Percentiles rank a stretch among this genome's conserved stretches.
Conservation (phyloP, 2,329 filamentous ascomycete species). For the Rhynchosporium agropyri region DNA sequence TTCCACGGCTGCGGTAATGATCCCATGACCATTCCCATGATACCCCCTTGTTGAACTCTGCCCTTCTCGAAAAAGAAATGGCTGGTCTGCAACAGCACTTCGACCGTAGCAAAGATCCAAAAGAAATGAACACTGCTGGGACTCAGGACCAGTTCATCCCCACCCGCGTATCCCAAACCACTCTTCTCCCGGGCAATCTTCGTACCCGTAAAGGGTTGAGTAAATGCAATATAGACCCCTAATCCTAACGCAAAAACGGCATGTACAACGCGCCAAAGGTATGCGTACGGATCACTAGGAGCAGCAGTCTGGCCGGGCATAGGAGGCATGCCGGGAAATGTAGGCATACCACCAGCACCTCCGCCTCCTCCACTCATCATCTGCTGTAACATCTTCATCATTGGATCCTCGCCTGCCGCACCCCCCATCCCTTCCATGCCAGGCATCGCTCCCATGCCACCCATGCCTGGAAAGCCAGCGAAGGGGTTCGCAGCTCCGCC, state of each 20-base stretch:
- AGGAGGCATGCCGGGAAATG: slow-evolving; percentile 48
- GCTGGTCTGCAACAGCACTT: slow-evolving; percentile 71
- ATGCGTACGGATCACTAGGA: slow-evolving; percentile 48
- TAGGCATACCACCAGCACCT: slow-evolving; percentile 41
- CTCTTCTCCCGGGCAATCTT: slow-evolving; percentile 58
- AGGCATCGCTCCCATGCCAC: slow-evolving; percentile 36
- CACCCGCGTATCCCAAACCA: slow-evolving; percentile 36
- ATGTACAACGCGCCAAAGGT: slow-evolving; percentile 74
- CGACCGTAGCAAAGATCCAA: slow-evolving; percentile 78
- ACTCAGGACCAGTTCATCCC: slow-evolving; percentile 39
- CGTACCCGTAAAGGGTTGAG: slow-evolving; percentile 69
- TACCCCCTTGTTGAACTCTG: slow-evolving; percentile 57
- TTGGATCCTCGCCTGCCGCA: slow-evolving; percentile 57
- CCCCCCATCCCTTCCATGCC: slow-evolving; percentile 38
- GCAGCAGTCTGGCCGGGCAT: slow-evolving; percentile 42
- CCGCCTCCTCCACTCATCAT: slow-evolving; percentile 57
- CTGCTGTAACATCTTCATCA: slow-evolving; percentile 76
- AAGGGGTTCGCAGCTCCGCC: slow-evolving; percentile 41
- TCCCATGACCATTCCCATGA: slow-evolving; percentile 63
- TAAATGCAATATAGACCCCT: slow-evolving; percentile 69
- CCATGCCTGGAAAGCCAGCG: slow-evolving; percentile 40
- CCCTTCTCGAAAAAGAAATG: slow-evolving; percentile 70
- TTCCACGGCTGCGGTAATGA: slow-evolving; percentile 68
- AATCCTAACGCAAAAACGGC: slow-evolving; percentile 70
- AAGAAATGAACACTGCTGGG: slow-evolving; percentile 60